phyloP scores from a whole-genome alignment of 1,284 basidiomycete genomes.

The Thecaphora thlaspeos region DNA sequence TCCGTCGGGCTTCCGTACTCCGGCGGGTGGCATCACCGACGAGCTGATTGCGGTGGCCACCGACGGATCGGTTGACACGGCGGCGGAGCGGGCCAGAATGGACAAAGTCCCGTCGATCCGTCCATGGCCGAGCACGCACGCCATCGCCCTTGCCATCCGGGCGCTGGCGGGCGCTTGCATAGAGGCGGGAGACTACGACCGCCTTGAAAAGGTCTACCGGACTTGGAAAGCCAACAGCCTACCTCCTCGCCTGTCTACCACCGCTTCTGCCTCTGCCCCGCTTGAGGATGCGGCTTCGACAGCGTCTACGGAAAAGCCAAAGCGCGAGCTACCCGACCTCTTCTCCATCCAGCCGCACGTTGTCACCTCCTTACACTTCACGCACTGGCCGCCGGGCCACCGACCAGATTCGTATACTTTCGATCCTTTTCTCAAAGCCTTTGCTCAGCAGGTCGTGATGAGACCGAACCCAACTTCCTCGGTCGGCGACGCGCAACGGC shows the following conservation, averaged over 20 bases:
- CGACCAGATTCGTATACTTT: constrained; percentile 22
- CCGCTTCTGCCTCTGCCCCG: neutral
- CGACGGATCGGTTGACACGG: neutral
- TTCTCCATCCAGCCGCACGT: neutral
- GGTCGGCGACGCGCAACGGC: too few relatives aligned
- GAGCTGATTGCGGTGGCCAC: constrained; percentile 11
- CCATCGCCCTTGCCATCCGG: constrained; percentile 25
- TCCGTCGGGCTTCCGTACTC: constrained; percentile 18
- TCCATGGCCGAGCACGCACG: constrained; percentile 31
- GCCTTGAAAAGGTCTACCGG: constrained; percentile 10
- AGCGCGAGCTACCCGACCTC: too few relatives aligned
- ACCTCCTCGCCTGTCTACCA: too few relatives aligned
- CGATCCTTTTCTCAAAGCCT: constrained; percentile 24
- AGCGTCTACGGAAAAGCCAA: neutral
- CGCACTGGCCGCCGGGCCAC: constrained; percentile 21
- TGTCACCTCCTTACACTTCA: constrained; percentile 7
- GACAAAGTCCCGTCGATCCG: too few relatives aligned
- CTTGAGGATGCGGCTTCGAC: too few relatives aligned
- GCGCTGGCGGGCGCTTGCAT: constrained; percentile 14
- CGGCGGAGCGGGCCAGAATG: neutral
- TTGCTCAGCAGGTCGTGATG: constrained; percentile 14
- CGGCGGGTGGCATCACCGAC: constrained; percentile 17
- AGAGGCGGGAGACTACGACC: constrained; percentile 13
- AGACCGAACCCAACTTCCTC: too few relatives aligned
- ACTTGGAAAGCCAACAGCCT: constrained; percentile 13